phyloP scores from a whole-genome alignment of 352 stramenopile genomes.

The Phytophthora sp. region DNA sequence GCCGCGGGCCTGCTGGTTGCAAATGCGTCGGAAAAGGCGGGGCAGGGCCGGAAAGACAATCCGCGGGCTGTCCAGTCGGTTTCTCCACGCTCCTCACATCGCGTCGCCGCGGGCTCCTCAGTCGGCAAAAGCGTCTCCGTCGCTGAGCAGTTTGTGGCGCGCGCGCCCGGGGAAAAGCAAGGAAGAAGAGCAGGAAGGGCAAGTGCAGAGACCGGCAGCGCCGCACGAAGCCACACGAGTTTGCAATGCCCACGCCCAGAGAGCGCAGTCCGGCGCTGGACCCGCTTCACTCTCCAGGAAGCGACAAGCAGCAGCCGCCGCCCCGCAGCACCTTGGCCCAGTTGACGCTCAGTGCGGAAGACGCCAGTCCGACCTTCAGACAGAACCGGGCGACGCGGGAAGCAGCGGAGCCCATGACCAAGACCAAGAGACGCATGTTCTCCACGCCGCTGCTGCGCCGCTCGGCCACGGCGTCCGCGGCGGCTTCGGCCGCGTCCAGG shows the following conservation, averaged over 20 bases:
- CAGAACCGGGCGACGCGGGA: conserved; percentile 11
- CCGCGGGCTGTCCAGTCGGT: conserved; percentile 6
- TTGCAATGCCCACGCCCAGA: background rate
- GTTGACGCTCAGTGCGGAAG: conserved; percentile 23
- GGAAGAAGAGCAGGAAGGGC: conserved; percentile 41
- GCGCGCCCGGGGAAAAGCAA: conserved; percentile 11
- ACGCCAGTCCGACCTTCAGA: conserved; percentile 4
- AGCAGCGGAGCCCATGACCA: conserved; percentile 17
- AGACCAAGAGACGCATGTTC: conserved; percentile 48
- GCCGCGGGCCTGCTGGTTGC: background rate
- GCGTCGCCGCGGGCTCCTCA: conserved; percentile 18
- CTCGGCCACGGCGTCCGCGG: conserved; percentile 46
- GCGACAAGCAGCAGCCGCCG: conserved; percentile 3
- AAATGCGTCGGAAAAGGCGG: conserved; percentile 23
- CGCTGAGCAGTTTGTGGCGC: conserved; percentile 13
- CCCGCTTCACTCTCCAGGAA: conserved; percentile 30
- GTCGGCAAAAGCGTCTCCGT: conserved; percentile 17
- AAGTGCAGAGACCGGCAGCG: conserved; percentile 32
- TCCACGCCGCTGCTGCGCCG: conserved; percentile 37
- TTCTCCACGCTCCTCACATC: conserved; percentile 10
- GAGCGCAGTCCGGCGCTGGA: conserved; percentile 16
- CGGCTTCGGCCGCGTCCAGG: conserved; percentile 31
- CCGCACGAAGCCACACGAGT: conserved; percentile 19
- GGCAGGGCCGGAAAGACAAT: conserved; percentile 9
- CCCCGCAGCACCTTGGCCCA: background rate